Evolutionary conservation across 2,329 filamentous ascomycete genomes (phyloP), one percentile per base, ranked within the genome.

Genomic region (Alternaria brassicae): DNA sequence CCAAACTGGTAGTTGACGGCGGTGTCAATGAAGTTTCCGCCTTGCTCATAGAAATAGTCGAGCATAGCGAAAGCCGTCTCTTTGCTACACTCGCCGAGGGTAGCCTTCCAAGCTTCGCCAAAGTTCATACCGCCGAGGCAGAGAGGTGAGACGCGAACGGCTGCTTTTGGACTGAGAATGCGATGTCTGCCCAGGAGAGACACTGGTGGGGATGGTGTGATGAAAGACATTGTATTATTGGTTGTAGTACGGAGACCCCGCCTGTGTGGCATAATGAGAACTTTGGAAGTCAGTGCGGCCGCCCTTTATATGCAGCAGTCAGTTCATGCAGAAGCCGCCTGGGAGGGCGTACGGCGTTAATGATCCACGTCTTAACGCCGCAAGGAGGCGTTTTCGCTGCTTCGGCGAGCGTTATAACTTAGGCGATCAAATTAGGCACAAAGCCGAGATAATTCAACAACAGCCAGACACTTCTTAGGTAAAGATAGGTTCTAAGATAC

Each of bases 11-110:
- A 81, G 56, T 74, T 76, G 56, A 75, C 75, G 7, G 77, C 76
- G 6, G 88, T 91, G 73, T 92, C 90, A 70, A 92, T 88, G 75
- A 92, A 91, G 77, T 92, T 92, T 23, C 90, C 89, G 4, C 88
- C 88, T 0, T 87, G 82, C 6, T 84, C 82, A 84, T 83, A 86
- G 77, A 86, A 91, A 71, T 84, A 86, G 69, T 92, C 89, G 8
- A 92, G 82, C 25, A 92, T 86, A 19, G 81, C 79, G 65, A 90
- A 88, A 2, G 85, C 87, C 1, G 85, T 83, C 49, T 85, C 81
- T 71, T 91, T 86, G 72, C 85, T 82, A 89, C 91, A 71, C 55
- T 83, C 82, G 30, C 90, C 90, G 84, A 92, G 85, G 51, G 81
- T 81, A 48, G 75, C 67, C 75, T 81, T 83, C 88, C 82, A 84